These are phyloP conservation scores for Euphrasia confusa DNA, from an alignment of 257 asterid genomes.

Conservation along the genomic window DNA sequence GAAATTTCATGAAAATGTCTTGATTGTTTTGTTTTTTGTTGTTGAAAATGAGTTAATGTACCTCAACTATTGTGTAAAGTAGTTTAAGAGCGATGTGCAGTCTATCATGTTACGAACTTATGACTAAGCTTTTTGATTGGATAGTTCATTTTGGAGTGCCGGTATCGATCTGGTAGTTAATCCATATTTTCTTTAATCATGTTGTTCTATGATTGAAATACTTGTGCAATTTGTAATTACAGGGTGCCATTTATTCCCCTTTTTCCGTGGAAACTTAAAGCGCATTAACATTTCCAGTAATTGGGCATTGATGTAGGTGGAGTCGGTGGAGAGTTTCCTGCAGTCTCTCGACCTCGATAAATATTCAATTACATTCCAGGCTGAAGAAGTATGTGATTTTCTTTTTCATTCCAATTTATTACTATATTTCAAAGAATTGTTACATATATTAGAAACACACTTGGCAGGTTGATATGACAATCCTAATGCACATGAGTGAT, in stretches of 20 bases:
- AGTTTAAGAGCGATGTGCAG: too few species aligned
- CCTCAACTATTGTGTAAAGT: too few species aligned
- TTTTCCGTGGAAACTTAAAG: conserved; percentile 4
- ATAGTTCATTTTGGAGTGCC: too few species aligned
- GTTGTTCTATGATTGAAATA: too few species aligned
- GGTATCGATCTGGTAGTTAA: too few species aligned
- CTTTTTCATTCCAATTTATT: conserved; percentile 21
- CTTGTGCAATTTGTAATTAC: too few species aligned
- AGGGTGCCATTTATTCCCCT: not conserved
- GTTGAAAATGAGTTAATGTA: too few species aligned
- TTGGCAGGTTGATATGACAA: conserved; percentile 90
- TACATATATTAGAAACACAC: conserved; percentile 6
- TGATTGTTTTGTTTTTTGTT: too few species aligned
- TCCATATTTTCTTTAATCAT: too few species aligned
- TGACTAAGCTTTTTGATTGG: too few species aligned
- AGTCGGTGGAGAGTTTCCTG: conserved; percentile 73
- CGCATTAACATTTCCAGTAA: conserved; percentile 10
- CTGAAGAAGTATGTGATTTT: conserved; percentile 72
- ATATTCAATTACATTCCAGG: conserved; percentile 89
- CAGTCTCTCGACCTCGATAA: conserved; percentile 84
- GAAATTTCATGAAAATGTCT: too few species aligned
- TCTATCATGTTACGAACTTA: too few species aligned
- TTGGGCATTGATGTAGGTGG: conserved; percentile 51
- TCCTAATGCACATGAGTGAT: conserved; percentile 92
- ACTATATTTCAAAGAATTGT: conserved; percentile 19